Conservation (phyloP, 257 asterid species). For the Agastache rugosa region DNA sequence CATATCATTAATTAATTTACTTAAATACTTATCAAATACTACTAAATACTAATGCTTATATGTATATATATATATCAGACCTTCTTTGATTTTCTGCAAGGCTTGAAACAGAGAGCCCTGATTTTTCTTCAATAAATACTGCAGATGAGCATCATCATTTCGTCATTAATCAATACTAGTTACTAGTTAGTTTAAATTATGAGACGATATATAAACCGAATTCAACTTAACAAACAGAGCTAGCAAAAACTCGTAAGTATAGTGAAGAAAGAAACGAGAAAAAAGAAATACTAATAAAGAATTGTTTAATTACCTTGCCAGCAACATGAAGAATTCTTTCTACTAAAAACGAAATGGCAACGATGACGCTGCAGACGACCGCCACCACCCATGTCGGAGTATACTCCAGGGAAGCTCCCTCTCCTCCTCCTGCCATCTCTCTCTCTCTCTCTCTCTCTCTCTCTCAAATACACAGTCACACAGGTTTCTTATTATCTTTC, state of each 20-base stretch:
- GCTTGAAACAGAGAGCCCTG: slow-evolving; percentile 67
- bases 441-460: slow-evolving; percentile 22
- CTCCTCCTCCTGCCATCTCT: slow-evolving; percentile 48
- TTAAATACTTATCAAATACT: neutral
- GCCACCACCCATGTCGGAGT: slow-evolving; percentile 89
- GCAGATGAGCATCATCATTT: slow-evolving; percentile 25
- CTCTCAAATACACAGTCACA: neutral
- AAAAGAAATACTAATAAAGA: neutral
- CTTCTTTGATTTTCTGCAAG: slow-evolving; percentile 76
- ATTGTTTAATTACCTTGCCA: slow-evolving; percentile 56
- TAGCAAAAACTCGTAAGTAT: neutral
- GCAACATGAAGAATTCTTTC: slow-evolving; percentile 60
- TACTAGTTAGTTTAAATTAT: no score
- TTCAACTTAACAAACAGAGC: neutral
- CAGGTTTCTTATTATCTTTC: neutral
- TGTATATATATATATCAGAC: slow-evolving; percentile 20
- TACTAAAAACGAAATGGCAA: slow-evolving; percentile 58
- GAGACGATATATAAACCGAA: no score
- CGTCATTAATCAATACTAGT: neutral
- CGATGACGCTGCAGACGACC: slow-evolving; percentile 63
- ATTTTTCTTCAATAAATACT: slow-evolving; percentile 60
- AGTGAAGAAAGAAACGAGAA: neutral
- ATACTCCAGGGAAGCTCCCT: slow-evolving; percentile 53
- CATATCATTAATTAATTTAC: neutral
- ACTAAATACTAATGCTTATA: neutral